Evolutionary conservation across 2,329 filamentous ascomycete species (phyloP).

Genomic region (Rutstroemia sp.): DNA sequence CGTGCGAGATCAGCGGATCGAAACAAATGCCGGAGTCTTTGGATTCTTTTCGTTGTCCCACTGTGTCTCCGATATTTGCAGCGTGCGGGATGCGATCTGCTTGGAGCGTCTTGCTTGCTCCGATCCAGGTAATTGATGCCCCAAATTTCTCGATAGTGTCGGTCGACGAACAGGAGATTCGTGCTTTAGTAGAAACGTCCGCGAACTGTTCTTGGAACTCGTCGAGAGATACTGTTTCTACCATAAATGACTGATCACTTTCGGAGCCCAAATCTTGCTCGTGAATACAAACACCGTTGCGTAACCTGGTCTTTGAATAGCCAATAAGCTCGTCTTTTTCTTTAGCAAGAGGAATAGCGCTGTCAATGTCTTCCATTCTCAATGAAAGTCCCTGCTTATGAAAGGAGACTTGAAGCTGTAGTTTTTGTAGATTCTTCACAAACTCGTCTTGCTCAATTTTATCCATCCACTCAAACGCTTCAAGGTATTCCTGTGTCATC

Average conservation of each 20-base stretch:
- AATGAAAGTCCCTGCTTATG: slow-evolving; percentile 8
- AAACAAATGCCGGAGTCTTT: background rate
- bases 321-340: slow-evolving; percentile 2
- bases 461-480: slow-evolving; percentile 15
- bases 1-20: background rate
- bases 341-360: background rate
- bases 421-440: slow-evolving; percentile 4
- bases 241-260: slow-evolving; percentile 1
- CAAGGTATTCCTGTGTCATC: slow-evolving; percentile 6
- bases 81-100: too few relatives aligned
- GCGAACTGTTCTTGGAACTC: slow-evolving; percentile 5
- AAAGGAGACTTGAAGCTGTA: slow-evolving; percentile 6
- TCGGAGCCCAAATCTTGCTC: background rate
- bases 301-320: background rate
- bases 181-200: background rate
- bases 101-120: too few relatives aligned
- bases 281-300: slow-evolving; percentile 1
- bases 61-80: too few relatives aligned
- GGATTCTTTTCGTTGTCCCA: background rate
- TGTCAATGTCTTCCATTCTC: slow-evolving; percentile 8
- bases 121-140: background rate
- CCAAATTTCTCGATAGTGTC: background rate
- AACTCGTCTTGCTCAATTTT: slow-evolving; percentile 13
- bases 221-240: background rate
- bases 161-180: background rate